Percentiles rank a stretch among this genome's conserved stretches.
Evolutionary conservation across 2,329 filamentous ascomycete species (phyloP).

Genomic region (Neophaeococcomyces mojaviensis): DNA sequence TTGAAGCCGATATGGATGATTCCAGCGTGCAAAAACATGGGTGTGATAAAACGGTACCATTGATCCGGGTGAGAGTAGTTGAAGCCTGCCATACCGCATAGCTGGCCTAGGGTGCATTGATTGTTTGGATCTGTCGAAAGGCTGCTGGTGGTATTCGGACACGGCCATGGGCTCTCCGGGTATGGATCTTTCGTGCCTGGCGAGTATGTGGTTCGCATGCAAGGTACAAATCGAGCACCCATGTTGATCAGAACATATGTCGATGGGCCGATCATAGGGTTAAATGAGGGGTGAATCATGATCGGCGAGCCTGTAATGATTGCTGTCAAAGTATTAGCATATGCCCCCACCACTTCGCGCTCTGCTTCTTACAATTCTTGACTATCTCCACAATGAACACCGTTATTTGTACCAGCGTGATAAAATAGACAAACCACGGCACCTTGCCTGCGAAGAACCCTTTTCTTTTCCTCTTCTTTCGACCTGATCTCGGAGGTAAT

Average conservation of each 20-base stretch:
- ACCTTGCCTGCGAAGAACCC: slow-evolving; percentile 52
- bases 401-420: slow-evolving; percentile 67
- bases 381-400: slow-evolving; percentile 88
- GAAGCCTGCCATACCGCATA: slow-evolving; percentile 77
- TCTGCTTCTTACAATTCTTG: slow-evolving; percentile 60
- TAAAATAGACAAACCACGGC: slow-evolving; percentile 74
- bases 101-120: slow-evolving; percentile 65
- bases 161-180: slow-evolving; percentile 52
- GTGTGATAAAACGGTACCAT: slow-evolving; percentile 93
- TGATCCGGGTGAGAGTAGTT: slow-evolving; percentile 74
- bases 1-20: slow-evolving; percentile 96
- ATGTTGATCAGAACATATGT: slow-evolving; percentile 89
- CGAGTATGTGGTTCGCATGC: slow-evolving; percentile 69
- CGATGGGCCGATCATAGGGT: slow-evolving; percentile 95
- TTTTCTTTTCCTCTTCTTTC: slow-evolving; percentile 33
- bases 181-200: slow-evolving; percentile 26
- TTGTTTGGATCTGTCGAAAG: slow-evolving; percentile 42
- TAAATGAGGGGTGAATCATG: slow-evolving; percentile 73
- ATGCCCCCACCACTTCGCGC: not conserved
- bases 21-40: slow-evolving; percentile 92
- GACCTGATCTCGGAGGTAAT: slow-evolving; percentile 16
- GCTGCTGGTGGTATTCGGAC: slow-evolving; percentile 67
- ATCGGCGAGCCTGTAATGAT: slow-evolving; percentile 65
- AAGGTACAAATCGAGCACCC: slow-evolving; percentile 85
- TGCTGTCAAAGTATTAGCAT: slow-evolving; percentile 38